Evolutionary conservation across 805 yeast species (phyloP).

Genomic region (Wickerhamiella musiphila): DNA sequence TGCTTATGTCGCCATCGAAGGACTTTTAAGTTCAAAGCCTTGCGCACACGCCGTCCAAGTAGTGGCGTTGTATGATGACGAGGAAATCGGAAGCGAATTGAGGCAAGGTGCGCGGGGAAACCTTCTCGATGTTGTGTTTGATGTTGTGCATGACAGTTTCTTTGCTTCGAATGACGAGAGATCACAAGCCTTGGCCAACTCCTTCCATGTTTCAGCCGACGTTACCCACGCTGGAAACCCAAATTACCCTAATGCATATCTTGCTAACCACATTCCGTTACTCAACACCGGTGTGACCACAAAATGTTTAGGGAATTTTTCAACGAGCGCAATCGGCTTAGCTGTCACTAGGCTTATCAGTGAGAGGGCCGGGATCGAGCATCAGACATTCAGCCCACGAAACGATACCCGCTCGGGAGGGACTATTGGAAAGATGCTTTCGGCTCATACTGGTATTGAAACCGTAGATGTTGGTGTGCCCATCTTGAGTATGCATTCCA

Average conservation of each 20-base stretch:
- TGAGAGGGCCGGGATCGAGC: slow-evolving; percentile 36
- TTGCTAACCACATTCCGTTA: slow-evolving; percentile 58
- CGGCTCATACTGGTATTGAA: slow-evolving; percentile 25
- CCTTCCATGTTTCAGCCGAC: slow-evolving; percentile 64
- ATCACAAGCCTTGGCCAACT: slow-evolving; percentile 38
- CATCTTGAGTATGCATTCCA: slow-evolving; percentile 73
- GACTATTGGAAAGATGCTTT: slow-evolving; percentile 53
- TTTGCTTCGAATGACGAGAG: slow-evolving; percentile 21
- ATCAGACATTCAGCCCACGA: slow-evolving; percentile 72
- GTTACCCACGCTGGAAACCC: slow-evolving; percentile 71
- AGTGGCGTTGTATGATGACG: slow-evolving; percentile 59
- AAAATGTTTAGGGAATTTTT: slow-evolving; percentile 77
- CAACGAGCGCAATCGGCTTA: slow-evolving; percentile 60
- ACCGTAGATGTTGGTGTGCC: slow-evolving; percentile 64
- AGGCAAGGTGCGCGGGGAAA: slow-evolving; percentile 73
- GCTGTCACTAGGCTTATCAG: slow-evolving; percentile 57
- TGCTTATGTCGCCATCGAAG: slow-evolving; percentile 51
- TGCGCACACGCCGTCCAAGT: slow-evolving; percentile 24
- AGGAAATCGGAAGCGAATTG: slow-evolving; percentile 62
- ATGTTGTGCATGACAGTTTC: slow-evolving; percentile 31
- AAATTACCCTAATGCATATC: slow-evolving; percentile 41
- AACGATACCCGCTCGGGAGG: slow-evolving; percentile 76
- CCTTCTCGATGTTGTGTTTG: slow-evolving; percentile 40
- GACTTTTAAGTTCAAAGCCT: slow-evolving; percentile 33
- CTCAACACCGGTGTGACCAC: slow-evolving; percentile 61